Conservation (phyloP, 305 asterid species). For the Withania somnifera region DNA sequence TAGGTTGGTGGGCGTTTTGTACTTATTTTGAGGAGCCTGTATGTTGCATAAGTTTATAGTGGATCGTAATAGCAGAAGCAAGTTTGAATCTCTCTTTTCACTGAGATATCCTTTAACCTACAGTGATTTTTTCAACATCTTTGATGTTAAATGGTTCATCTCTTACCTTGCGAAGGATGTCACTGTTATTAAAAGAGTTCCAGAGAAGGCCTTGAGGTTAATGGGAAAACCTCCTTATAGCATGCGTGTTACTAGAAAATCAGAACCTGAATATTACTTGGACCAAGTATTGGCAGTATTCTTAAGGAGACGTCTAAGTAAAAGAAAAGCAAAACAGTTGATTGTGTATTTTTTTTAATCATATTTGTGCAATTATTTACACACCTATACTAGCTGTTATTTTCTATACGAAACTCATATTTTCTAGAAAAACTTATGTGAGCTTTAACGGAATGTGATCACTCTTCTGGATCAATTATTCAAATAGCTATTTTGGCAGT, state of each 20-base stretch:
- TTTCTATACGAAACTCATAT: neutral
- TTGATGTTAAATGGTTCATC: conserved; percentile 96
- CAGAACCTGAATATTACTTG: conserved; percentile 94
- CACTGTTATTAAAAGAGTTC: conserved; percentile 82
- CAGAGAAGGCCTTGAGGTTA: conserved; percentile 89
- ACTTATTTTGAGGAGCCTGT: neutral
- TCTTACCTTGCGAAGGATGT: conserved; percentile 89
- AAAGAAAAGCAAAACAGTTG: neutral
- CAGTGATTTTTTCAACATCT: conserved; percentile 88
- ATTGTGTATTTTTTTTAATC: neutral
- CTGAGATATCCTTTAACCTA: conserved; percentile 16
- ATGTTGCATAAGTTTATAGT: neutral
- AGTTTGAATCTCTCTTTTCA: neutral
- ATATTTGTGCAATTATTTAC: neutral
- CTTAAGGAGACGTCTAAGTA: conserved; percentile 75
- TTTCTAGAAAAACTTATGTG: neutral
- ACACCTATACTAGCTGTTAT: neutral
- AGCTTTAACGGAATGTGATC: neutral
- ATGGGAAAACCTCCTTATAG: conserved; percentile 98
- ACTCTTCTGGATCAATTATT: neutral
- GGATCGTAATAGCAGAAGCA: neutral
- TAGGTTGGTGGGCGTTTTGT: conserved; percentile 44
- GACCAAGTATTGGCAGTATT: conserved; percentile 94
- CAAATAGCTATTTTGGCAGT: neutral
- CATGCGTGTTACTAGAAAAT: conserved; percentile 98